Evolutionary conservation across 768 basidiomycete species (phyloP), one percentile per base, ranked within the genome.

Genomic region (Lentinula edodes): DNA sequence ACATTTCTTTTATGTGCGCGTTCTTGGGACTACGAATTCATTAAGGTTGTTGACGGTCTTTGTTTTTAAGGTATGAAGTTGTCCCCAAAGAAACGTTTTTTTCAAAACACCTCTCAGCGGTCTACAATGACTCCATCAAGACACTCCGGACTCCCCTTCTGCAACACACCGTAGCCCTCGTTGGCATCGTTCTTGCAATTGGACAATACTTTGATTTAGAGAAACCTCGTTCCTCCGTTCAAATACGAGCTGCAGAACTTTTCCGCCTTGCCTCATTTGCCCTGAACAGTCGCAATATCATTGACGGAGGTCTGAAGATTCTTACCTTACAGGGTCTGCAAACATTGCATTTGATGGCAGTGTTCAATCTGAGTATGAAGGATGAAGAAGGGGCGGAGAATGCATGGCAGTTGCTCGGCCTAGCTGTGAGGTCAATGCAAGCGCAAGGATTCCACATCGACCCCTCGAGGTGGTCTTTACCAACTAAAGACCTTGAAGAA

Each of bases 401-500:
- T 10, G 66, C 67, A 0, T 69, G 68, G 68, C 68, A 69, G 46
- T 16, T 69, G 7, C 50, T 69, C 15, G 68, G 68, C 0, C 66
- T 69, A 61, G 67, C 64, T 15, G 65, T 66, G 60, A 63, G 68
- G 3, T 66, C 68, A 2, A 63, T 69, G 18, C 64, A 68, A 36
- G 66, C 68, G 10, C 68, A 69, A 39, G 68, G 68, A n/a, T 65
- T 67, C 41, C 68, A 69, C 53, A 66, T 67, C 4, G 68, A 69
- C 61, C 66, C 66, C 10, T 66, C 68, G 13, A 54, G 64, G 5
- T 69, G 68, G 68, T 63, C 62, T 8, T 56, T 69, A 12, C 64
- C 67, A 0, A 48, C 45, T 23, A 48, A 55, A 8, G 67, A 69
- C 3, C 55, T 67, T 8, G 67, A 69, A 53, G 67, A 67, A 53